Evolutionary conservation across 208 protist species (phyloP).

Genomic region (Leishmania braziliensis): DNA sequence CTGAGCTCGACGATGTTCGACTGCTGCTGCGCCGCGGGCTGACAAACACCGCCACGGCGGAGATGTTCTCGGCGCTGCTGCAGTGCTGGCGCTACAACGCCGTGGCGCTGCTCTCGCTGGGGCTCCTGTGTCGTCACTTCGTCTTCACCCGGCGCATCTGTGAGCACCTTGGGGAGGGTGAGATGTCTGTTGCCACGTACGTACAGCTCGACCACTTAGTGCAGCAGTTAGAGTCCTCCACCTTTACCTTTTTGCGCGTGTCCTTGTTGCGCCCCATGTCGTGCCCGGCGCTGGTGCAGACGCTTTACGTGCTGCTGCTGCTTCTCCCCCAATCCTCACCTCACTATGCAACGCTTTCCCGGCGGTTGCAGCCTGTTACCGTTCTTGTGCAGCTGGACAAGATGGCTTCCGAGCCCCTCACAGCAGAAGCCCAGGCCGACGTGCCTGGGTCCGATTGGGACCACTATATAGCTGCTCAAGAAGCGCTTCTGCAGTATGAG

Average conservation of each 20-base stretch:
- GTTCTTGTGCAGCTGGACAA: conserved; percentile 36
- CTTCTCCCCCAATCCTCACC: conserved; percentile 95
- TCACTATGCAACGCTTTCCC: conserved; percentile 69
- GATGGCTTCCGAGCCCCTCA: not conserved
- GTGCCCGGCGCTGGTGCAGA: conserved; percentile 89
- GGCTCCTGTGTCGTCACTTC: conserved; percentile 90
- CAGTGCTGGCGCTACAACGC: conserved; percentile 91
- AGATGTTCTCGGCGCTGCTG: conserved; percentile 73
- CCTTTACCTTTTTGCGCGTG: conserved; percentile 93
- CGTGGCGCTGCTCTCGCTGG: conserved; percentile 91
- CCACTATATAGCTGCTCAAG: conserved; percentile 21
- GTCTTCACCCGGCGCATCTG: conserved; percentile 68
- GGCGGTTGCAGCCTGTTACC: conserved; percentile 45
- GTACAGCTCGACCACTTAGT: conserved; percentile 96
- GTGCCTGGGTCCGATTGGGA: conserved; percentile 14
- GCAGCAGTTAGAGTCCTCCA: conserved; percentile 96
- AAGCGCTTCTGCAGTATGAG: conserved; percentile 21
- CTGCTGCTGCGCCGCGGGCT: conserved; percentile 50
- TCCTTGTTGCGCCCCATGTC: conserved; percentile 87
- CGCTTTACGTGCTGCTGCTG: conserved; percentile 96
- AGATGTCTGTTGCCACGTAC: conserved; percentile 92
- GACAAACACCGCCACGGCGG: conserved; percentile 15
- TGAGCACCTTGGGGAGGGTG: conserved; percentile 61
- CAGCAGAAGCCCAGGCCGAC: not conserved
- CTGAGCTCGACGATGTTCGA: conserved; percentile 87